Evolutionary conservation across 1,139 yeast genomes (phyloP).

Genomic region (Candida buenavistaensis): DNA sequence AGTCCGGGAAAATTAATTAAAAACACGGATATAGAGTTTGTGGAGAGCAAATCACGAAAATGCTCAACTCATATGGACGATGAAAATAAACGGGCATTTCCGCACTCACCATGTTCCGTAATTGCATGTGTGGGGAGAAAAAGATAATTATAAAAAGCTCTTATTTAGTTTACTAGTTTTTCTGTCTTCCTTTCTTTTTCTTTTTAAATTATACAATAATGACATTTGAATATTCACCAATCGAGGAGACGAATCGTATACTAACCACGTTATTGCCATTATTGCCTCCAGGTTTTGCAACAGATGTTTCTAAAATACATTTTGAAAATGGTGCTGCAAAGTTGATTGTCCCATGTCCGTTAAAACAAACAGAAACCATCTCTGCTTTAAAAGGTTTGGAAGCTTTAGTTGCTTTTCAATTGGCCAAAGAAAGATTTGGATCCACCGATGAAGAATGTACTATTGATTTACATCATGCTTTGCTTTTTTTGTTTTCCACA

Average conservation of each 20-base stretch:
- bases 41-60: too few species aligned
- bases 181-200: neutral
- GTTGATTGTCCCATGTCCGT: constrained; percentile 25
- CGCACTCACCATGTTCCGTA: too few species aligned
- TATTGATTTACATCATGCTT: constrained; percentile 28
- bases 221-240: constrained; percentile 12
- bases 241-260: constrained; percentile 18
- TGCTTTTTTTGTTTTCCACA: constrained; percentile 26
- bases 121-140: too few species aligned
- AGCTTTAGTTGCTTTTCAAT: constrained; percentile 23
- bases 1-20: too few species aligned
- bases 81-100: too few species aligned
- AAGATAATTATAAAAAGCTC: too few species aligned
- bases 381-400: constrained; percentile 30
- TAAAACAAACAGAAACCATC: constrained; percentile 28
- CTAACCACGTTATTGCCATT: constrained; percentile 16
- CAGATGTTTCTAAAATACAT: constrained; percentile 16
- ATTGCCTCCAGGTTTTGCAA: constrained; percentile 20
- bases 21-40: too few species aligned
- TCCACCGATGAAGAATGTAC: constrained; percentile 9
- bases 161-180: too few species aligned
- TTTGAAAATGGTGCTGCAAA: constrained; percentile 18
- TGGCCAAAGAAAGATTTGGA: constrained; percentile 22
- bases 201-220: constrained; percentile 5
- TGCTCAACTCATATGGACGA: too few species aligned